A percentile compares a stretch with the other conserved stretches of the same genome.
Conservation (phyloP, 2,329 filamentous ascomycete species). For the Triangularia verruculosa region DNA sequence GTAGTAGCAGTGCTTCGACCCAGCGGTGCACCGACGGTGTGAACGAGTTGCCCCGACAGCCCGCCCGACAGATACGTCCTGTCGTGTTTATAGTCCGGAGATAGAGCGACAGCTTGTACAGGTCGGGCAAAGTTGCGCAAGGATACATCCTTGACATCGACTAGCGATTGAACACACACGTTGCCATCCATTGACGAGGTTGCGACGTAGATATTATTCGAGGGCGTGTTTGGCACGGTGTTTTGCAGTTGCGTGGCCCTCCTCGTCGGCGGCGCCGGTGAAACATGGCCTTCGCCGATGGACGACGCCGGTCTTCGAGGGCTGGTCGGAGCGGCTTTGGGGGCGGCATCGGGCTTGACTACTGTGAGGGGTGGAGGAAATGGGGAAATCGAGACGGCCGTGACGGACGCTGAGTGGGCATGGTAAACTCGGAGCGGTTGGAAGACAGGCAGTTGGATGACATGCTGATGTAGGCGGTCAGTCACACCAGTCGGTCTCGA, state of each 20-base stretch:
- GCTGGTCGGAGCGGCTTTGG: slow-evolving; percentile 34
- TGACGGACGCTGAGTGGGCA: slow-evolving; percentile 88
- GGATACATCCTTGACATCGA: slow-evolving; percentile 86
- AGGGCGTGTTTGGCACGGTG: slow-evolving; percentile 68
- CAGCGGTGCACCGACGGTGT: slow-evolving; percentile 76
- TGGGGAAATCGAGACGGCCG: slow-evolving; percentile 85
- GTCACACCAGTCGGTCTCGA: slow-evolving; percentile 29
- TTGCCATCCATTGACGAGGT: slow-evolving; percentile 95
- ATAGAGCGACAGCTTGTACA: slow-evolving; percentile 88
- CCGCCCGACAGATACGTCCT: slow-evolving; percentile 88
- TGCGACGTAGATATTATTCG: slow-evolving; percentile 89
- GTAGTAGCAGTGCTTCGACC: slow-evolving; percentile 87
- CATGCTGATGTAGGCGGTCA: slow-evolving; percentile 58
- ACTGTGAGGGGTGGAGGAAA: slow-evolving; percentile 59
- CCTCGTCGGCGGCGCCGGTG: slow-evolving; percentile 52
- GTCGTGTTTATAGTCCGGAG: slow-evolving; percentile 89
- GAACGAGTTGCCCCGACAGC: slow-evolving; percentile 78
- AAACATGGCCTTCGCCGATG: slow-evolving; percentile 42
- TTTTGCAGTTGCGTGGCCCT: slow-evolving; percentile 47
- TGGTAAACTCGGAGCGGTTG: slow-evolving; percentile 82
- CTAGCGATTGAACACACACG: slow-evolving; percentile 83
- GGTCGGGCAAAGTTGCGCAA: slow-evolving; percentile 91
- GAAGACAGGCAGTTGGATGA: slow-evolving; percentile 78
- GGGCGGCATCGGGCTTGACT: slow-evolving; percentile 40
- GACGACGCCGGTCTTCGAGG: slow-evolving; percentile 36